Percentiles rank a stretch among this genome's conserved stretches.
phyloP scores from a whole-genome alignment of 1,284 basidiomycete species.

The Mycena citricolor region DNA sequence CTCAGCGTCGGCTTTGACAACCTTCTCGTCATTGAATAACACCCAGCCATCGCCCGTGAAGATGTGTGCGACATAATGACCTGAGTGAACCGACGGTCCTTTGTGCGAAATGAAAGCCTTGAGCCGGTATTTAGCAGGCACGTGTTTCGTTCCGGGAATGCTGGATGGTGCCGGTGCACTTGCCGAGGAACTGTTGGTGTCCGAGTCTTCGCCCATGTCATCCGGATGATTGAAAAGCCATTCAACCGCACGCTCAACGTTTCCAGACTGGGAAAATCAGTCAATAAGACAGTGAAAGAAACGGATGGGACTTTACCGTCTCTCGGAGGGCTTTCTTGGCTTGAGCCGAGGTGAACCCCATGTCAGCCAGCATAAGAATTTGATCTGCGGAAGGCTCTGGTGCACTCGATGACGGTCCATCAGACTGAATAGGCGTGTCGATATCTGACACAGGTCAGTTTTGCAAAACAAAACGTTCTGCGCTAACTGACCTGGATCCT shows the following conservation, averaged over 20 bases:
- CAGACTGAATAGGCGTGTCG: constrained; percentile 71
- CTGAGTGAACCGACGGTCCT: constrained; percentile 91
- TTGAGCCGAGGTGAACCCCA: constrained; percentile 90
- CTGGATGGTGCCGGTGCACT: constrained; percentile 22
- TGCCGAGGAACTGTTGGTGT: constrained; percentile 28
- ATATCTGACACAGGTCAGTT: constrained; percentile 59
- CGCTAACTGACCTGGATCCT: constrained; percentile 73
- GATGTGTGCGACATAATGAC: constrained; percentile 91
- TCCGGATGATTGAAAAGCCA: constrained; percentile 98
- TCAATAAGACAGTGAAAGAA: background rate
- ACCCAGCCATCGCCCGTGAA: constrained; percentile 70
- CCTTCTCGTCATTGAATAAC: constrained; percentile 95
- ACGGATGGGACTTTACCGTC: constrained; percentile 53
- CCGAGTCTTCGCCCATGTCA: constrained; percentile 76
- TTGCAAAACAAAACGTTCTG: background rate
- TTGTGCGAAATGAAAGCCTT: constrained; percentile 98
- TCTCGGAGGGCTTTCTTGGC: constrained; percentile 87
- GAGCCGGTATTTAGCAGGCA: constrained; percentile 80
- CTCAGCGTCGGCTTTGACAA: constrained; percentile 80
- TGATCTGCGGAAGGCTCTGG: constrained; percentile 68
- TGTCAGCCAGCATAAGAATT: constrained; percentile 77
- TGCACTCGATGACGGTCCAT: constrained; percentile 29
- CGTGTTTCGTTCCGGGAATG: constrained; percentile 45
- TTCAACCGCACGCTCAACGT: constrained; percentile 86
- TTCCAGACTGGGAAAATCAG: constrained; percentile 52